phyloP scores from a whole-genome alignment of 306 rosid genomes.

The Inga laurina region DNA sequence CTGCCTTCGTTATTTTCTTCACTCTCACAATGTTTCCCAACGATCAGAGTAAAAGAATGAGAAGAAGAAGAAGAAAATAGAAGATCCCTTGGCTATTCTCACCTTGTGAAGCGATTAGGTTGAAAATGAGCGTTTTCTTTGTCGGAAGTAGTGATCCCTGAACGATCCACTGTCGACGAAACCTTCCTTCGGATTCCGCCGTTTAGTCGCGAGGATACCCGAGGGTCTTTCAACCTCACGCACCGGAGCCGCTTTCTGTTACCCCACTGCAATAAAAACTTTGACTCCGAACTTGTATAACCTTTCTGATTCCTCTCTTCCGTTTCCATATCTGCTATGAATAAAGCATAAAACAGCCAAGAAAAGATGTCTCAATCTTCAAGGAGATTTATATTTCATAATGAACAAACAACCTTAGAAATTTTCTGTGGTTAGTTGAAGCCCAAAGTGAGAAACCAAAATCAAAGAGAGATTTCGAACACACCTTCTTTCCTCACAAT shows the following conservation, averaged over 20 bases:
- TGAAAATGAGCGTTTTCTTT: slow-evolving; percentile 53
- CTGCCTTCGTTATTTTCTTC: not conserved
- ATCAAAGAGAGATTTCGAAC: not conserved
- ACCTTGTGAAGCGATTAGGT: slow-evolving; percentile 71
- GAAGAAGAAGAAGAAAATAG: not conserved
- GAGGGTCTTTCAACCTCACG: slow-evolving; percentile 70
- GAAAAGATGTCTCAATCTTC: not conserved
- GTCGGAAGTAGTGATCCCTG: slow-evolving; percentile 44
- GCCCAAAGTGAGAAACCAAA: not conserved
- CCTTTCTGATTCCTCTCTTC: slow-evolving; percentile 67
- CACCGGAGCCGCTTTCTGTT: slow-evolving; percentile 64
- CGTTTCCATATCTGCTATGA: slow-evolving; percentile 55
- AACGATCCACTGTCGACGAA: slow-evolving; percentile 43
- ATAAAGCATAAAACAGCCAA: not conserved
- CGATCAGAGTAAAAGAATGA: not conserved
- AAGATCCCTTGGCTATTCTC: slow-evolving; percentile 17
- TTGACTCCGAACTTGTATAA: slow-evolving; percentile 53
- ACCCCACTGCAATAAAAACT: slow-evolving; percentile 81
- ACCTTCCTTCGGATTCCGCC: slow-evolving; percentile 61
- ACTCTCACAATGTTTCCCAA: not conserved
- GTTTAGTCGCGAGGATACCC: slow-evolving; percentile 55
- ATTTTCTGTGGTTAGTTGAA: not conserved
- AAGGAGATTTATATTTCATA: slow-evolving; percentile 15
- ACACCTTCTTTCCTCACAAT: not conserved
- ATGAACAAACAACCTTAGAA: not conserved